These are phyloP conservation scores for Mortierella polycephala DNA, from an alignment of 371 early-diverging fungal species.

Conservation along the genomic window DNA sequence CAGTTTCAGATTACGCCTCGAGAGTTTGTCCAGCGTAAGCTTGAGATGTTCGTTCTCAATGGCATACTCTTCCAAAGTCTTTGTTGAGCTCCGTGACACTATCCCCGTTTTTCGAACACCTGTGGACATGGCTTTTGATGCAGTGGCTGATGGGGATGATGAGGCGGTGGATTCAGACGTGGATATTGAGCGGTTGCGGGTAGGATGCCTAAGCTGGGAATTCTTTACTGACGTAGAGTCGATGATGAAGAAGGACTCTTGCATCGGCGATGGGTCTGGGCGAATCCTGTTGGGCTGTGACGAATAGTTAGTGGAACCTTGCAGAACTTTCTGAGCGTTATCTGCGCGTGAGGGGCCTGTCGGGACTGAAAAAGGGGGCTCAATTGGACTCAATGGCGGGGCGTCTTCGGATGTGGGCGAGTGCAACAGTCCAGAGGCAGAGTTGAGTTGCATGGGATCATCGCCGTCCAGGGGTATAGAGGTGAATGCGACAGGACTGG, in stretches of 20 bases:
- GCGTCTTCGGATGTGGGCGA: conserved; percentile 26
- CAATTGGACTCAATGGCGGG: conserved; percentile 9
- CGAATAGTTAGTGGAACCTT: background rate
- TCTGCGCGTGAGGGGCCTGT: background rate
- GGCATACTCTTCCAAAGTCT: conserved; percentile 70
- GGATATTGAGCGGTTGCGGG: conserved; percentile 31
- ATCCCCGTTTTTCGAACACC: conserved; percentile 9
- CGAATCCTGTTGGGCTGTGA: conserved; percentile 10
- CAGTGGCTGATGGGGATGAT: conserved; percentile 4
- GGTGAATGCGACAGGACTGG: conserved; percentile 81
- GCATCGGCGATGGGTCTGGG: conserved; percentile 33
- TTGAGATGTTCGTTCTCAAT: conserved; percentile 80
- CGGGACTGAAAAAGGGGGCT: conserved; percentile 5
- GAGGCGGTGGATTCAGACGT: conserved; percentile 16
- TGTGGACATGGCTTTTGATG: conserved; percentile 3
- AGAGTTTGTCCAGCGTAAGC: conserved; percentile 67
- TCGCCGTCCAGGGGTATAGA: conserved; percentile 72
- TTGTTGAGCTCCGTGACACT: conserved; percentile 19
- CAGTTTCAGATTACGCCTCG: conserved; percentile 67
- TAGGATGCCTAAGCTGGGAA: conserved; percentile 3
- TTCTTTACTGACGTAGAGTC: conserved; percentile 25
- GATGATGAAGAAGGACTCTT: conserved; percentile 49
- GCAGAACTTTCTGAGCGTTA: background rate
- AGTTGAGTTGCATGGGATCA: conserved; percentile 38
- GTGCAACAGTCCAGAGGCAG: conserved; percentile 15